Base-by-base conservation (phyloP, 345 rosid species). In the Lumnitzera racemosa region DNA sequence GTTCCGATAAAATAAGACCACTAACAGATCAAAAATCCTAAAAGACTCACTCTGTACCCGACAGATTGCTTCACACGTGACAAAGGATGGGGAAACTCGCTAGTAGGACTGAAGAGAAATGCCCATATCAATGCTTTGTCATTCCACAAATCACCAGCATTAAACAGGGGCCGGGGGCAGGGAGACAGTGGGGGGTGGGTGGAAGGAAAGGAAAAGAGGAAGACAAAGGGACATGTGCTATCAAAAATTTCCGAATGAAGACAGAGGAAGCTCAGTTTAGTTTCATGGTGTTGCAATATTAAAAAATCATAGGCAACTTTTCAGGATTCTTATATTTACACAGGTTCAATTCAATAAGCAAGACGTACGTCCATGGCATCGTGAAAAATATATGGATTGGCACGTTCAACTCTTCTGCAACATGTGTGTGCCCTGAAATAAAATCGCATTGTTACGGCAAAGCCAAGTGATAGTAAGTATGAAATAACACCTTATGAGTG, bases 301-400 rank as follows among this genome's bases (percentile, higher is more conserved):
- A 11, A 3, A 53, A 24, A 53, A 31, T 3, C 13, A 23, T 53
- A 3, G 6, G 23, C 9, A 51, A 53, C 24, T 51, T n/a, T 3
- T 15, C 10, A 51, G 17, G 24, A 51, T 4, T 36, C 43, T 36
- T 36, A 51, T n/a, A n/a, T n/a, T 9, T 24, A 27, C 31, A 27
- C 31, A 27, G 31, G n/a, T 43, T 48, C 9, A 47, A 53, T 50
- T 13, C 53, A 47, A 27, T 13, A 49, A 61, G 62, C 10, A 47
- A 57, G 24, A 78, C 79, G 73, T 76, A 81, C 86, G 80, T 81
- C 86, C 86, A 81, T 46, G 86, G 83, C 86, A 81, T 81, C 2
- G 86, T 81, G 70, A 81, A 81, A 59, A 81, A 59, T 65, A 81
- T 68, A 46, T 81, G 86, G 60, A 81, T 59, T 3, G 83, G 86